These are phyloP conservation scores for Triglochin maritima DNA, from an alignment of 106 monocot species.

Conservation along the genomic window DNA sequence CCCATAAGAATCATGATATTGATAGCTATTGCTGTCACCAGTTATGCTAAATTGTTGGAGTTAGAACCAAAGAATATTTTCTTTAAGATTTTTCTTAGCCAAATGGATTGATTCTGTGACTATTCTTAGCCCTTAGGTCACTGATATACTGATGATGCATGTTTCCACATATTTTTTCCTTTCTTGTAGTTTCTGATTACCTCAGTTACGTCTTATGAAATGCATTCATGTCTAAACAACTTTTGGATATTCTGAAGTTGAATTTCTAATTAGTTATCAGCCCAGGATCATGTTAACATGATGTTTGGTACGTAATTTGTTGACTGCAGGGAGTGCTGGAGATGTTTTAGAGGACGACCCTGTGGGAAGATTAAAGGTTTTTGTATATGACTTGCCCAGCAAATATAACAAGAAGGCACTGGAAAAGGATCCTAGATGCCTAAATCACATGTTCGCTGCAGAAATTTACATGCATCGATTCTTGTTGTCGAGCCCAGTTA, in stretches of 20 bases:
- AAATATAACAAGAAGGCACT: slow-evolving; percentile 85
- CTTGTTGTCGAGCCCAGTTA: slow-evolving; percentile 65
- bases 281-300: background rate
- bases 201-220: background rate
- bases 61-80: too few species aligned
- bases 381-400: slow-evolving; percentile 73
- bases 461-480: slow-evolving; percentile 93
- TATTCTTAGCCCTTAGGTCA: background rate
- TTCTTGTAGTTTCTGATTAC: background rate
- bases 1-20: too few species aligned
- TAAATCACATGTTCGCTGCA: slow-evolving; percentile 89
- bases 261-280: background rate
- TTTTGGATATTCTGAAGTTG: background rate
- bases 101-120: too few species aligned
- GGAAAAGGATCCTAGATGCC: slow-evolving; percentile 71
- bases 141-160: background rate
- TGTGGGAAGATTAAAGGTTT: slow-evolving; percentile 71
- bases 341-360: slow-evolving; percentile 79
- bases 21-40: too few species aligned
- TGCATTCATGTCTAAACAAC: background rate
- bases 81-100: too few species aligned
- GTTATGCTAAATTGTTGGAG: too few species aligned
- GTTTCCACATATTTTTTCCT: too few species aligned
- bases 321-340: slow-evolving; percentile 56
- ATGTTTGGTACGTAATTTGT: background rate